These are phyloP conservation scores for Cladobotryum protrusum DNA, from an alignment of 2,329 filamentous ascomycete genomes.

Conservation along the genomic window DNA sequence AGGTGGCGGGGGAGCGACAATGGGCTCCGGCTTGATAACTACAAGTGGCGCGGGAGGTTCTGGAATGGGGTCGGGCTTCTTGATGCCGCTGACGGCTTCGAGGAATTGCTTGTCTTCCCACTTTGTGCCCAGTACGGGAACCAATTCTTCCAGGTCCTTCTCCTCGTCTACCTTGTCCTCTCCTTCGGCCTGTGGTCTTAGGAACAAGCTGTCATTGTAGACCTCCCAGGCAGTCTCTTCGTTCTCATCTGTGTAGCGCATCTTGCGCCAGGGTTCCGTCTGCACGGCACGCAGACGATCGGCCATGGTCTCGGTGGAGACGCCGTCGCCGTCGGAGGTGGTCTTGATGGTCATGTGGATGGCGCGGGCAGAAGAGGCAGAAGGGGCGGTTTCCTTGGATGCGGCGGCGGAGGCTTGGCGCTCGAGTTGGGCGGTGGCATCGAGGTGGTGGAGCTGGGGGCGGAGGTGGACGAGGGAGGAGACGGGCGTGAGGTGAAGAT, in stretches of 20 bases:
- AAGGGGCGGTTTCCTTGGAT: slow-evolving; percentile 28
- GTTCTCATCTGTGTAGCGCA: slow-evolving; percentile 79
- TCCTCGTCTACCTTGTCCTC: slow-evolving; percentile 14
- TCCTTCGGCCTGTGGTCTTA: slow-evolving; percentile 17
- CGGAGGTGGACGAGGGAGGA: slow-evolving; percentile 81
- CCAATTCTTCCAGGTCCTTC: slow-evolving; percentile 27
- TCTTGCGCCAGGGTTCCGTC: slow-evolving; percentile 71
- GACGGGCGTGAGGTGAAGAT: slow-evolving; percentile 80
- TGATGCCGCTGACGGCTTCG: slow-evolving; percentile 40
- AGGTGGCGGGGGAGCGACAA: slow-evolving; percentile 9
- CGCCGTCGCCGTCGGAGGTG: slow-evolving; percentile 58
- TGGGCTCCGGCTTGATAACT: slow-evolving; percentile 23
- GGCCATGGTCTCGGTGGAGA: slow-evolving; percentile 64
- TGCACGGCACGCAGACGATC: slow-evolving; percentile 72
- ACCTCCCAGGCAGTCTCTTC: slow-evolving; percentile 67
- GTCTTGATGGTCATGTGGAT: slow-evolving; percentile 86
- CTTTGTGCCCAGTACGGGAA: slow-evolving; percentile 32
- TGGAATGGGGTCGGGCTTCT: slow-evolving; percentile 25
- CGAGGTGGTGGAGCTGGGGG: slow-evolving; percentile 87
- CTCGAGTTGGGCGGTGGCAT: slow-evolving; percentile 71
- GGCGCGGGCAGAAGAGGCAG: slow-evolving; percentile 56
- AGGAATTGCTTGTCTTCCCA: slow-evolving; percentile 42
- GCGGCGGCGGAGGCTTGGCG: slow-evolving; percentile 35
- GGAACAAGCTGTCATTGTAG: slow-evolving; percentile 65
- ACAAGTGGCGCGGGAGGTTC: slow-evolving; percentile 12